Base-by-base conservation (phyloP, 805 yeast species). In the Dipodascopsis uninucleata region DNA sequence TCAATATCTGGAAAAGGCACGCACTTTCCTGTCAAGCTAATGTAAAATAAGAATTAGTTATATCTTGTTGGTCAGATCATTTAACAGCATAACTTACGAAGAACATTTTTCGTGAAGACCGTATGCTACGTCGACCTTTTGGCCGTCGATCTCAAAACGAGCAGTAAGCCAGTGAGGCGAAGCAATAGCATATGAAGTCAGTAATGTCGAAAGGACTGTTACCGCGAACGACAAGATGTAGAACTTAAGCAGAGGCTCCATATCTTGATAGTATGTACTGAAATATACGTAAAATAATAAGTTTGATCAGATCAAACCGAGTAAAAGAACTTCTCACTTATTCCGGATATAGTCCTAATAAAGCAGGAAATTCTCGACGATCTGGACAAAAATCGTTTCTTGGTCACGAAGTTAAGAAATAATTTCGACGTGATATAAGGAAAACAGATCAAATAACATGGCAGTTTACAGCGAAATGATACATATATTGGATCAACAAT, bases 71-170 rank as follows among this genome's bases (percentile, higher is more conserved):
- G 35, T 31, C 17, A 31, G 35, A 17, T 31, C n/a, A 31, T 21
- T 18, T 17, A 4, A 4, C 12, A 17, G 25, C 5, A 9, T 23
- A n/a, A 37, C 49, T 33, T 33, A 39, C 49, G 53, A 44, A 8
- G 53, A 48, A 26, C 53, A 48, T 28, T 48, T 43, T 28, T 36
- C 32, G 18, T 44, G 50, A 18, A 48, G 45, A 2, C 53, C 53
- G 29, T 48, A 48, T n/a, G 47, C 24, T 25, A 48, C 31, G 4
- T 26, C 23, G 21, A 23, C 34, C n/a, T 43, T 40, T n/a, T 28
- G 28, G 10, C 50, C 46, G 18, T 22, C 51, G 6, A 49, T 48
- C 28, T 33, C 42, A 20, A 41, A 40, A 14, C 23, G 29, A 2
- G 47, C 43, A 6, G 42, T 36, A 22, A 48, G 41, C 53, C 53